Evolutionary conservation across 139 green algal genomes (phyloP).

Genomic region (Raphidocelis subcapitata): DNA sequence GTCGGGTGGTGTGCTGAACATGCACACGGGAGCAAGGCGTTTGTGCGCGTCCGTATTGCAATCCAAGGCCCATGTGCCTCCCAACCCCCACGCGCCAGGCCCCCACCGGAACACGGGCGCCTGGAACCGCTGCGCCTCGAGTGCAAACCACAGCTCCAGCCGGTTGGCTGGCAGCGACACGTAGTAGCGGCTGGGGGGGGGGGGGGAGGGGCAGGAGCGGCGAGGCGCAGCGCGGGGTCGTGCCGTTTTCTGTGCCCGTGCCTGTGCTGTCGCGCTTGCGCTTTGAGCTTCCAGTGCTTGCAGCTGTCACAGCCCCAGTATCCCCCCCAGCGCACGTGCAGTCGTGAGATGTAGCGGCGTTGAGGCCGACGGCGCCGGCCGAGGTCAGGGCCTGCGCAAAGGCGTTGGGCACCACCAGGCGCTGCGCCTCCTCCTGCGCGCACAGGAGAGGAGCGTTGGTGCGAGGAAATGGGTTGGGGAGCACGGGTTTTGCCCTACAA

Average conservation of each 20-base stretch:
- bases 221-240: background rate
- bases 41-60: background rate
- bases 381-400: slow-evolving; percentile 55
- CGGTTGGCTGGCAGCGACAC: slow-evolving; percentile 67
- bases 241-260: slow-evolving; percentile 1
- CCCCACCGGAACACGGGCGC: slow-evolving; percentile 24
- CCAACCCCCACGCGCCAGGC: background rate
- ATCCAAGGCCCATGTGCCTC: too few relatives aligned
- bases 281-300: too few relatives aligned
- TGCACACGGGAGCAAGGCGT: background rate
- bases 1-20: background rate
- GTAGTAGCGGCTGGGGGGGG: slow-evolving; percentile 40
- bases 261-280: background rate
- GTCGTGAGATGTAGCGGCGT: slow-evolving; percentile 86
- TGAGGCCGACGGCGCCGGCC: slow-evolving; percentile 81
- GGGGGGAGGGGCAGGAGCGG: background rate
- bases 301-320: too few relatives aligned
- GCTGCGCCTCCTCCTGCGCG: slow-evolving; percentile 36
- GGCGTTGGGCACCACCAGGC: slow-evolving; percentile 72
- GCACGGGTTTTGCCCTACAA: background rate
- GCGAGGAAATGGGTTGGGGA: too few relatives aligned
- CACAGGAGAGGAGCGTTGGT: too few relatives aligned
- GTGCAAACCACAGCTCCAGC: slow-evolving; percentile 89
- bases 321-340: slow-evolving; percentile 65
- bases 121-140: slow-evolving; percentile 85